Evolutionary conservation across 202 grass and related monocot genomes (phyloP).

Genomic region (Bolboschoenoplectus hybrid): DNA sequence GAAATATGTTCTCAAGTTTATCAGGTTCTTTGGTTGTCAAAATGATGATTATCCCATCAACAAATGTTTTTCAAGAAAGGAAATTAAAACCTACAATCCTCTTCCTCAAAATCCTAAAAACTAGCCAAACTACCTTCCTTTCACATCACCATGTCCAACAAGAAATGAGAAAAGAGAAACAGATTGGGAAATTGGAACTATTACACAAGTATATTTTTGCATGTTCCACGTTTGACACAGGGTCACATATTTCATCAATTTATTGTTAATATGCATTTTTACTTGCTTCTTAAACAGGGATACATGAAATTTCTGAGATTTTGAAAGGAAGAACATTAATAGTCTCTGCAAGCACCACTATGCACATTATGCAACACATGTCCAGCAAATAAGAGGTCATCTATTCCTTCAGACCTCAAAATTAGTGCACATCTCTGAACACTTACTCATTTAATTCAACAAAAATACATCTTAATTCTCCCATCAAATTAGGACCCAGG

Average conservation of each 20-base stretch:
- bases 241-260: neutral
- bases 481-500: neutral
- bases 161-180: neutral
- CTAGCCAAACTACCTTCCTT: neutral
- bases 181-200: neutral
- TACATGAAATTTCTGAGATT: neutral
- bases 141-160: neutral
- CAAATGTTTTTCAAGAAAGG: neutral
- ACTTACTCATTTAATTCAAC: constrained; percentile 5
- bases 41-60: neutral
- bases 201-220: neutral
- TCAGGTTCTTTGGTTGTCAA: neutral
- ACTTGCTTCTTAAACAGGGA: neutral
- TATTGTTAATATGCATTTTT: neutral
- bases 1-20: neutral
- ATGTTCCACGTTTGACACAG: neutral
- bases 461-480: neutral
- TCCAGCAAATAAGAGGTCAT: neutral
- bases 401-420: neutral
- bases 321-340: neutral
- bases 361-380: neutral
- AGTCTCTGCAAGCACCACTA: neutral
- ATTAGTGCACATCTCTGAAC: neutral
- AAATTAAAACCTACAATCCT: neutral
- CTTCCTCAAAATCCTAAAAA: neutral